Base-by-base conservation (phyloP, 352 stramenopile species). In the Phytophthora cajani region DNA sequence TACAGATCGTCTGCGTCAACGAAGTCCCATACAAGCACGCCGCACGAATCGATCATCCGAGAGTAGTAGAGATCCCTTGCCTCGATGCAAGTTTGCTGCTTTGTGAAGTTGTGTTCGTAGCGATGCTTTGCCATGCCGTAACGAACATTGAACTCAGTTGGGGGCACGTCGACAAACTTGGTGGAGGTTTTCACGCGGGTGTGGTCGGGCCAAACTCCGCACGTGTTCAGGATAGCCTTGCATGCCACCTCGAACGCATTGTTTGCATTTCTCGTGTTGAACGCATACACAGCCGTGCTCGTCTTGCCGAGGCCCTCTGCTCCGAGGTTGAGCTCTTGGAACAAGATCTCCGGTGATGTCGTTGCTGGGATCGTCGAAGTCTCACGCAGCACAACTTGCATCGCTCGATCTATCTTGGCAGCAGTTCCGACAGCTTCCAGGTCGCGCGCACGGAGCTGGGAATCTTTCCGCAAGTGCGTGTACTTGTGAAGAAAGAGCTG, bases 401-500 rank as follows among this genome's bases (percentile, higher is more conserved):
- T 77, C 2, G 76, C 79, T 32, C 77, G 69, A 19, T 85, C 72
- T 10, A 87, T 40, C 52, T 85, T 87, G 0, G 67, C 54, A 47
- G 69, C 62, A 2, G 63, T 65, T 25, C 72, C 77, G 21, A 80
- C 51, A 2, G 54, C 33, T 58, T 75, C 69, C 10, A 74, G 70
- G 51, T 87, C 79, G 8, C 75, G 77, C 36, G 64, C 42, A 17
- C 77, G 77, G n/a, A 69, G 69, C 5, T 70, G 50, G 1, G 67
- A 62, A 8, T 74, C 69, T 16, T 58, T 67, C 2, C 77, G 70
- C 11, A 87, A 70, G 23, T 69, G 66, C 9, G 72, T 78, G 73
- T 84, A 82, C 47, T 65, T 77, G 71, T 88, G 80, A 27, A 88
- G 68, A 21, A 80, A 65, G 32, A 80, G 62, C 16, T 63, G 75